phyloP scores from a whole-genome alignment of 2,329 filamentous ascomycete genomes.

The Pyrenophora graminea region DNA sequence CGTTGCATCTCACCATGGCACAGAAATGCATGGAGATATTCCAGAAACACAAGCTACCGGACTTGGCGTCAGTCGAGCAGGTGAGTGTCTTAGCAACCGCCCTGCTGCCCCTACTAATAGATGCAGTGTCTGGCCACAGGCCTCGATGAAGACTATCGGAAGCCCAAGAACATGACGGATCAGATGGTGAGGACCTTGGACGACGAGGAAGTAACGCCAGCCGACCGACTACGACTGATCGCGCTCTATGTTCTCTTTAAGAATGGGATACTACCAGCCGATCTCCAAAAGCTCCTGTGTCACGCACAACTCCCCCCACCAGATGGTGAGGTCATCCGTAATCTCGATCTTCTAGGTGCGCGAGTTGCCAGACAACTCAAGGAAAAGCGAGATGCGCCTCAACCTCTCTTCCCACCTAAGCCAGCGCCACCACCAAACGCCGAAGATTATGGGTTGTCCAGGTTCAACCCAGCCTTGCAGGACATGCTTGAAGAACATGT shows the following conservation, averaged over 20 bases:
- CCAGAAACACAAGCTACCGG: slow-evolving; percentile 78
- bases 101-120: slow-evolving; percentile 1
- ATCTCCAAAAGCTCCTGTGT: slow-evolving; percentile 80
- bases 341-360: slow-evolving; percentile 80
- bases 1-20: slow-evolving; percentile 92
- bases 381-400: slow-evolving; percentile 68
- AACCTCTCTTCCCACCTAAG: slow-evolving; percentile 74
- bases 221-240: slow-evolving; percentile 82
- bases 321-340: slow-evolving; percentile 73
- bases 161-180: slow-evolving; percentile 86
- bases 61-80: slow-evolving; percentile 87
- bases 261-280: slow-evolving; percentile 80
- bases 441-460: slow-evolving; percentile 82
- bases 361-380: slow-evolving; percentile 74
- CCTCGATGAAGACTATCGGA: slow-evolving; percentile 87
- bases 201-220: slow-evolving; percentile 71
- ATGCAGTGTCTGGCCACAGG: slow-evolving; percentile 78
- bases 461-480: slow-evolving; percentile 82
- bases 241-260: slow-evolving; percentile 84
- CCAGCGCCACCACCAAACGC: slow-evolving; percentile 55
- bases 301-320: slow-evolving; percentile 78
- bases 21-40: slow-evolving; percentile 97
- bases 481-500: slow-evolving; percentile 75
- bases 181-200: slow-evolving; percentile 87
- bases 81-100: slow-evolving; percentile 37